phyloP scores from a whole-genome alignment of 306 rosid species.

The Amphicarpaea edgeworthii region DNA sequence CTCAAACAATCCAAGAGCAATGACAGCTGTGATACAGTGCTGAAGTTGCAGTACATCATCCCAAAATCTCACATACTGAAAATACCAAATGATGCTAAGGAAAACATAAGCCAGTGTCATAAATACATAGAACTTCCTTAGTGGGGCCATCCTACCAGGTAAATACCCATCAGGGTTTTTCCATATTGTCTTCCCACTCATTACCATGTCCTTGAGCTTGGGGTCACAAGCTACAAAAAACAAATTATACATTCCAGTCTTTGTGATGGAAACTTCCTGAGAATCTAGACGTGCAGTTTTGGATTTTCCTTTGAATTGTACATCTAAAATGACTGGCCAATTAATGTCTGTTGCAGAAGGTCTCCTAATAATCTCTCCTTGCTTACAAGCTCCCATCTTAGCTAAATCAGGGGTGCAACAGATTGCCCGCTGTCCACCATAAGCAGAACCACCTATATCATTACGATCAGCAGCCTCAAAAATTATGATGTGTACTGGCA shows the following conservation, averaged over 20 bases:
- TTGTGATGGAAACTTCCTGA: constrained; percentile 59
- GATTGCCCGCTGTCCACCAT: constrained; percentile 95
- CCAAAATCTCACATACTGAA: constrained; percentile 93
- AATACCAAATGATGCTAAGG: constrained; percentile 78
- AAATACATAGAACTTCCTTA: constrained; percentile 77
- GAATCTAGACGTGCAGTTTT: constrained; percentile 50
- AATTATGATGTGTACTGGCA: constrained; percentile 73
- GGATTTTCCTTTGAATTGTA: constrained; percentile 58
- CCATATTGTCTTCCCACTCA: constrained; percentile 94
- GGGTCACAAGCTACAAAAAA: constrained; percentile 93
- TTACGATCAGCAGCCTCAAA: constrained; percentile 96
- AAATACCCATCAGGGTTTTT: constrained; percentile 90
- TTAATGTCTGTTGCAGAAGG: constrained; percentile 75
- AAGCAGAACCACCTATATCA: constrained; percentile 94
- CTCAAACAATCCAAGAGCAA: constrained; percentile 91
- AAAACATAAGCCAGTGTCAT: constrained; percentile 74
- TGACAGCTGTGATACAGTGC: constrained; percentile 85
- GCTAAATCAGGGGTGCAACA: constrained; percentile 97
- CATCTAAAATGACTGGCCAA: constrained; percentile 81
- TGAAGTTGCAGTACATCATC: constrained; percentile 91
- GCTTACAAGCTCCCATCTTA: constrained; percentile 87
- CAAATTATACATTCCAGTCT: constrained; percentile 96
- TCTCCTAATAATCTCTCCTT: constrained; percentile 89
- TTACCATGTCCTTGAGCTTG: constrained; percentile 74
- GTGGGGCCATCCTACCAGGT: constrained; percentile 96